Evolutionary conservation across 176 grass and related monocot genomes (phyloP), one percentile per base, ranked within the genome.

Genomic region (Carex myosuroides): DNA sequence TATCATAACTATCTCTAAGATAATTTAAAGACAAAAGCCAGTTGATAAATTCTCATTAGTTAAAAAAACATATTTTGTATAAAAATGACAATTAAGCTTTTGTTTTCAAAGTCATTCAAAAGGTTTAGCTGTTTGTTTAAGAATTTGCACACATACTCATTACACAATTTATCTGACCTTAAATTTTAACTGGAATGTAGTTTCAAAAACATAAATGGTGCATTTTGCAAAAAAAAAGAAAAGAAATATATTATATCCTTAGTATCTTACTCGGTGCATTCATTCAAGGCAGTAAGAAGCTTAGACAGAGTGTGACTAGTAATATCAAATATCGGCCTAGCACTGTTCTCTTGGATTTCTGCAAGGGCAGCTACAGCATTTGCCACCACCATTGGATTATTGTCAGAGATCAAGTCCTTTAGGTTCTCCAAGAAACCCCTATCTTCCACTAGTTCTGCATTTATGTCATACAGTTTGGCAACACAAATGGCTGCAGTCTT

Each of bases 321-420:
- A 50, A 99, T 95, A 73, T 99, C 93, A 92, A 99, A 99, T 56
- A 94, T 92, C 61, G 93, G 91, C 18, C 81, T 80, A 54, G 85
- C 72, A 70, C 96, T 95, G 70, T 66, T 95, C 33, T 99, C 96
- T 77, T 99, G 88, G 91, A 99, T 95, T 90, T 99, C 96, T 71
- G 96, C 96, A 59, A 99, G 85, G 7, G 96, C 96, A 80, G 96
- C 96, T 88, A 99, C 96, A 50, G 96, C 96, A 95, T 99, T 99
- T 92, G 96, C 96, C 80, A 99, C 96, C 30, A 99, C 96, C 96
- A 99, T 99, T 71, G 96, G 96, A 90, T 99, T 99, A 77, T 99
- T 99, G 84, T 99, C 96, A 79, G 93, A 99, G 69, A 99, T 99
- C 75, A 99, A 90, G 81, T 99, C 93, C 56, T 94, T 99, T 50